Percentiles rank a stretch among this genome's conserved stretches.
These are phyloP conservation scores for Nitzschia sp. DNA, from an alignment of 108 stramenopile genomes.

Conservation along the genomic window DNA sequence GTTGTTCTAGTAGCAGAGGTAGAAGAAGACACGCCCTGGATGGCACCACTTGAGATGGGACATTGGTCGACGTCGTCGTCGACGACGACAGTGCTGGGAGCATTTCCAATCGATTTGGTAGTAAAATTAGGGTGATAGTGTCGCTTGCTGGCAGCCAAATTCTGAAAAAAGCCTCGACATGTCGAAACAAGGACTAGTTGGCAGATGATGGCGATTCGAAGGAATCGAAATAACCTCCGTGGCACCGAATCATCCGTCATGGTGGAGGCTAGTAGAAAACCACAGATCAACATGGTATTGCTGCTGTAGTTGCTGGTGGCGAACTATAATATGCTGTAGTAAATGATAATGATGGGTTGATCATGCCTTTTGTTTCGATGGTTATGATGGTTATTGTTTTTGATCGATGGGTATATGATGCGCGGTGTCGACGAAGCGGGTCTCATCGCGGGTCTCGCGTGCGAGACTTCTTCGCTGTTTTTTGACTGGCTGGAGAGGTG, in stretches of 20 bases:
- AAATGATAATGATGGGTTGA: too few species aligned
- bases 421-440: too few species aligned
- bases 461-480: too few species aligned
- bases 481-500: too few species aligned
- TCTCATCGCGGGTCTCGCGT: too few species aligned
- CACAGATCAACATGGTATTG: neutral
- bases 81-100: neutral
- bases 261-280: neutral
- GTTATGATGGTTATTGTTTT: too few species aligned
- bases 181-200: neutral
- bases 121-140: neutral
- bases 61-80: neutral
- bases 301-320: too few species aligned
- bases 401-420: too few species aligned
- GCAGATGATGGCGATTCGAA: neutral
- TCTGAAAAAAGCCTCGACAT: conserved; percentile 6
- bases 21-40: too few species aligned
- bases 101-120: neutral
- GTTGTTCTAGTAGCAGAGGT: too few species aligned
- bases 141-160: neutral
- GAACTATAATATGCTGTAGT: too few species aligned
- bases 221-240: neutral
- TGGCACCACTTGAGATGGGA: neutral
- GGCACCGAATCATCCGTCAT: neutral
- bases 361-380: too few species aligned